Conservation (phyloP, 2,329 filamentous ascomycete species). For the Knoxdaviesia proteae region DNA sequence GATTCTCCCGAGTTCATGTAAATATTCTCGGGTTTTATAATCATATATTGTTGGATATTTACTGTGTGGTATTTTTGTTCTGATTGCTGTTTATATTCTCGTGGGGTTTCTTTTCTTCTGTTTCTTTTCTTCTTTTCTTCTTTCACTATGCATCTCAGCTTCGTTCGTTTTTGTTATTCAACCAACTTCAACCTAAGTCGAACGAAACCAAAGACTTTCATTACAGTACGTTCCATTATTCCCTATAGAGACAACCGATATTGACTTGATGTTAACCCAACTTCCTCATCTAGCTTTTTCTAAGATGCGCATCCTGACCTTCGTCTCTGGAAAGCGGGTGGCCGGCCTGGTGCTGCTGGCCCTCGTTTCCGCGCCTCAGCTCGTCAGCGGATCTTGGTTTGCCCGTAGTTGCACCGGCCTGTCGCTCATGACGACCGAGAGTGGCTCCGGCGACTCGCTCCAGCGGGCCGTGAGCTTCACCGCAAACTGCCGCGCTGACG, state of each 20-base stretch:
- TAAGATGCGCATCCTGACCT: background rate
- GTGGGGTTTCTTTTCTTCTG: background rate
- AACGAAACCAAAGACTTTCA: background rate
- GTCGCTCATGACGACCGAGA: background rate
- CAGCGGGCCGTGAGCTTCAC: conserved; percentile 1
- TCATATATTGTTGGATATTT: background rate
- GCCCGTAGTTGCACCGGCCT: background rate
- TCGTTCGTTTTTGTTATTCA: background rate
- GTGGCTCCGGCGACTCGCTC: conserved; percentile 1
- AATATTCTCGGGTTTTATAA: background rate
- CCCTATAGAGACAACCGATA: background rate
- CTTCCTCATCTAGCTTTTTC: background rate
- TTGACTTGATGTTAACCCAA: background rate
- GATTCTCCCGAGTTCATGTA: background rate
- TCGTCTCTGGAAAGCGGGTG: background rate
- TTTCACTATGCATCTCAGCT: background rate
- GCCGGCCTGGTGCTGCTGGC: background rate
- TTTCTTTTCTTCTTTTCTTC: background rate
- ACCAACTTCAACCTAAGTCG: too few relatives aligned
- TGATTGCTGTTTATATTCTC: background rate
- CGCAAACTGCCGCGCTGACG: conserved; percentile 1
- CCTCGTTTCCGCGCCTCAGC: background rate
- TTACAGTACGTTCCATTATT: background rate
- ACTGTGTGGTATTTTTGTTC: background rate
- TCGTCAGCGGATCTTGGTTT: too few relatives aligned